A percentile compares a stretch with the other conserved stretches of the same genome.
Conservation (phyloP, 257 asterid species). For the Nicotiana paniculata region DNA sequence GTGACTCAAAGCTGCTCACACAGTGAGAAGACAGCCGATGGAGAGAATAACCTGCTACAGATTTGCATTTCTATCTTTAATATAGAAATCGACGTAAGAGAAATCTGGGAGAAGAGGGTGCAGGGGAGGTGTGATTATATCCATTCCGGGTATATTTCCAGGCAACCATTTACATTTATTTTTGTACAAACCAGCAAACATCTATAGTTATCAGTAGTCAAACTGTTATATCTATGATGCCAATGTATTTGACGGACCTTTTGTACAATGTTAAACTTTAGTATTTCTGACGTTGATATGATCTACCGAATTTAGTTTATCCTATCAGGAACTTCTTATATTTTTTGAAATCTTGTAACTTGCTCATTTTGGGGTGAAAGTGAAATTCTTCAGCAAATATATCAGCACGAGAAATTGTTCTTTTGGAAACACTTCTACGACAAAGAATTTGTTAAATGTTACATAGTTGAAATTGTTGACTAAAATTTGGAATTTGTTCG, state of each 20-base stretch:
- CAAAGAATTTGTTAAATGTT: too few species aligned
- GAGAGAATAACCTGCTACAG: not conserved
- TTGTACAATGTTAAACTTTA: not conserved
- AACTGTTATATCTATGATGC: not conserved
- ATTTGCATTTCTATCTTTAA: slow-evolving; percentile 16
- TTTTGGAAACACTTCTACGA: too few species aligned
- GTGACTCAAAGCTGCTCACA: slow-evolving; percentile 74
- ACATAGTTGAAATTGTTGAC: too few species aligned
- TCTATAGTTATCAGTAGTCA: not conserved
- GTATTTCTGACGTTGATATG: not conserved
- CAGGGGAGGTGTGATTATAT: slow-evolving; percentile 5
- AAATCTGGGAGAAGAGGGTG: not conserved
- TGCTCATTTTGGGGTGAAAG: not conserved
- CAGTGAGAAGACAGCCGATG: slow-evolving; percentile 42
- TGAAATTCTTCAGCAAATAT: too few species aligned
- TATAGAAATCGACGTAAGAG: not conserved
- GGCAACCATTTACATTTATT: not conserved
- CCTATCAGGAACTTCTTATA: not conserved
- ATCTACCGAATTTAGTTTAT: not conserved
- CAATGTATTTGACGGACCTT: not conserved
- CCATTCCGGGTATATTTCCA: slow-evolving; percentile 16
- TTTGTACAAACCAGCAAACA: slow-evolving; percentile 4
- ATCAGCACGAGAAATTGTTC: too few species aligned
- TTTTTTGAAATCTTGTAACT: not conserved
- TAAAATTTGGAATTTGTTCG: too few species aligned